Conservation (phyloP, 2,329 filamentous ascomycete genomes). For the Aspergillus sp. region DNA sequence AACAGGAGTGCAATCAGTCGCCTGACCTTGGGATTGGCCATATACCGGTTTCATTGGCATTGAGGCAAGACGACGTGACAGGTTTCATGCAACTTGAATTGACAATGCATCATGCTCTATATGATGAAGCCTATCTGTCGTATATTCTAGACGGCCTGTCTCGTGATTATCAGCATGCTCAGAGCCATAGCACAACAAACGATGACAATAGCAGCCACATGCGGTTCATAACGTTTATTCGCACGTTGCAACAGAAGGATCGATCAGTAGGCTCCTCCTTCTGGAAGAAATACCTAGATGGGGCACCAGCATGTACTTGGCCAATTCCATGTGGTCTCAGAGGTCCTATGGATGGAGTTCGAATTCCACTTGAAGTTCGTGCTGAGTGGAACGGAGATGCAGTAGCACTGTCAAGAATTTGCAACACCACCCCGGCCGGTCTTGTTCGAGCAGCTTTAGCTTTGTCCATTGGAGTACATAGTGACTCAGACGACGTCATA, state of each 20-base stretch:
- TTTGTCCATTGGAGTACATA: background rate
- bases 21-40: background rate
- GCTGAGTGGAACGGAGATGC: conserved; percentile 1
- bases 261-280: background rate
- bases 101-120: conserved; percentile 10
- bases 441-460: conserved; percentile 9
- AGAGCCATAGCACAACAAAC: background rate
- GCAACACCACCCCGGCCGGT: background rate
- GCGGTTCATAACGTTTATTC: conserved; percentile 6
- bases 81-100: background rate
- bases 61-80: background rate
- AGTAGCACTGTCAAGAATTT: background rate
- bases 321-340: background rate
- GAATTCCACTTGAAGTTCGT: background rate
- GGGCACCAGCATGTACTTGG: background rate
- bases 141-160: conserved; percentile 1
- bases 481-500: conserved; percentile 1
- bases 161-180: background rate
- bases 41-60: background rate
- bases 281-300: conserved; percentile 6
- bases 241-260: background rate
- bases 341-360: background rate
- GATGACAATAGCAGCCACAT: background rate
- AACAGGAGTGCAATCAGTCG: background rate
- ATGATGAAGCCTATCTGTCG: conserved; percentile 9